Conservation (phyloP, 495 filamentous ascomycete genomes). For the Aspergillus indologenus region DNA sequence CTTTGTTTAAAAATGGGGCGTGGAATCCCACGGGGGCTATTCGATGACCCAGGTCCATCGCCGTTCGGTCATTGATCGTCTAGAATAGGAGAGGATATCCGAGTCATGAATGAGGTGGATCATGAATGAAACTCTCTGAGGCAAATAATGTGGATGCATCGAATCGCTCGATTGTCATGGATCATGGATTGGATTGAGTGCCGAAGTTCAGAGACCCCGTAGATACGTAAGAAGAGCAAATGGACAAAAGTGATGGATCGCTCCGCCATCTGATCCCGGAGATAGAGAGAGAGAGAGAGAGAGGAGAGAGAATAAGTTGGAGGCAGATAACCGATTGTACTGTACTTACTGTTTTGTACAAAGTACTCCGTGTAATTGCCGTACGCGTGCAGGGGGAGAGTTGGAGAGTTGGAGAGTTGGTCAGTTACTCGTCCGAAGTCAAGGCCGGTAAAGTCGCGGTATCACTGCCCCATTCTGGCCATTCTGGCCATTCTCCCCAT, state of each 20-base stretch:
- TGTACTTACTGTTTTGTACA: too few species aligned
- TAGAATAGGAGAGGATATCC: neutral
- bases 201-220: neutral
- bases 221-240: neutral
- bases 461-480: neutral
- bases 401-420: too few species aligned
- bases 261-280: neutral
- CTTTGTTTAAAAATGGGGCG: conserved; percentile 6
- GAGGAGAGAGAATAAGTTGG: too few species aligned
- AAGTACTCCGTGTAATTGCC: too few species aligned
- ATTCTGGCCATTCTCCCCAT: too few species aligned
- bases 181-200: neutral
- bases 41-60: too few species aligned
- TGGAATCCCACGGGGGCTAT: conserved; percentile 19
- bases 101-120: neutral
- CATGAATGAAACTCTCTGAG: neutral
- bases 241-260: neutral
- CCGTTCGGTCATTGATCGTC: neutral
- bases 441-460: conserved; percentile 5
- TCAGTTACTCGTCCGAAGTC: too few species aligned
- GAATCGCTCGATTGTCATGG: neutral
- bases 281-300: too few species aligned
- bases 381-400: neutral
- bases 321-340: too few species aligned
- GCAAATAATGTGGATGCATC: neutral